phyloP scores from a whole-genome alignment of 2,329 filamentous ascomycete species.

The Aureobasidium sp. region DNA sequence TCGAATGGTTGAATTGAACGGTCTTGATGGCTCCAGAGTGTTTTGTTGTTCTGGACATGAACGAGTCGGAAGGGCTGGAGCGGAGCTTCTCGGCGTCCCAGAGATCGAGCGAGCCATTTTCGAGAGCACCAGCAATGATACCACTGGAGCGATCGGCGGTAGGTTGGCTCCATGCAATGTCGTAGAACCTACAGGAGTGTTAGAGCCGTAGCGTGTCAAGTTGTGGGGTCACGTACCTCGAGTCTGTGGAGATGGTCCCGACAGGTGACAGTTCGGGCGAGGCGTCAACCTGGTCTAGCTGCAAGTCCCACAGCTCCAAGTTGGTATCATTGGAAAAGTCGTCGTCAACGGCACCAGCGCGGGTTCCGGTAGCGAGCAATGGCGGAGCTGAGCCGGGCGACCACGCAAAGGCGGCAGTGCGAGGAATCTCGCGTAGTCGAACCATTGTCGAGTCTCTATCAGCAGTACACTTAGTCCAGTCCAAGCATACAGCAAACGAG shows the following conservation, averaged over 20 bases:
- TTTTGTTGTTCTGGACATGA: conserved; percentile 78
- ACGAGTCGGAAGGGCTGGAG: conserved; percentile 50
- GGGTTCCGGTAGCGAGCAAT: conserved; percentile 84
- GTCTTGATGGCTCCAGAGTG: conserved; percentile 90
- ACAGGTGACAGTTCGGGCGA: conserved; percentile 78
- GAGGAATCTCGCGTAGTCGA: conserved; percentile 88
- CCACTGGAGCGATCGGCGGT: conserved; percentile 71
- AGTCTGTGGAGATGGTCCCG: conserved; percentile 76
- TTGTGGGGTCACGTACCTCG: conserved; percentile 52
- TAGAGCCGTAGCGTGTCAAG: background rate
- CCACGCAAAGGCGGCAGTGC: conserved; percentile 97
- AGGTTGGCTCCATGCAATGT: conserved; percentile 86
- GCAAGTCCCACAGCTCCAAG: conserved; percentile 92
- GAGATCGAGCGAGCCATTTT: conserved; percentile 86
- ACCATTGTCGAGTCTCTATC: conserved; percentile 55
- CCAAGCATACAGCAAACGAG: conserved; percentile 4
- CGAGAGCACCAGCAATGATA: conserved; percentile 88
- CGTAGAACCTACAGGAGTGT: conserved; percentile 65
- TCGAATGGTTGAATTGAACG: conserved; percentile 90
- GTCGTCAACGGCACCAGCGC: conserved; percentile 88
- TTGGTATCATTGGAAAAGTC: conserved; percentile 98
- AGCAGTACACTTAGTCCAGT: background rate
- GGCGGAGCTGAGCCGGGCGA: conserved; percentile 72
- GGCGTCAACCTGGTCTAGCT: conserved; percentile 65
- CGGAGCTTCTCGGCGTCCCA: conserved; percentile 77